Percentiles rank a stretch among this genome's conserved stretches.
phyloP scores from a whole-genome alignment of 257 asterid genomes.

The Pogostemon cablin region DNA sequence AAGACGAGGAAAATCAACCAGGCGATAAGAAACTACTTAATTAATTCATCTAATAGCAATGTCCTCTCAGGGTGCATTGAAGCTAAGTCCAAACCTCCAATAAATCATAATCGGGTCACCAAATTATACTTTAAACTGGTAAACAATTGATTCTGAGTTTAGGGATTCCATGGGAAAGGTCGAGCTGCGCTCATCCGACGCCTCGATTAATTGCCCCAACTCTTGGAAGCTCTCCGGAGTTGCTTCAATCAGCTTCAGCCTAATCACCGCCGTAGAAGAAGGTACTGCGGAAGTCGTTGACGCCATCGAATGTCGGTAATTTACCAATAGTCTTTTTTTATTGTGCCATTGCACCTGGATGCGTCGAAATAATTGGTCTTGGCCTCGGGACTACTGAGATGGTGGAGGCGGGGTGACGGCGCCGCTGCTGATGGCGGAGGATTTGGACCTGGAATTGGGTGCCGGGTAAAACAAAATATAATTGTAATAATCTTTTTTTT shows the following conservation, averaged over 20 bases:
- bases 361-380: background rate
- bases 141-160: background rate
- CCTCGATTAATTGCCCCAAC: constrained; percentile 79
- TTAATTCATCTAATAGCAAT: no score
- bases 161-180: constrained; percentile 69
- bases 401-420: background rate
- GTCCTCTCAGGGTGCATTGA: no score
- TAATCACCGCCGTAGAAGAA: background rate
- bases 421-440: background rate
- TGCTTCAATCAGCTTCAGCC: constrained; percentile 71
- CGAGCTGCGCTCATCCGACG: constrained; percentile 74
- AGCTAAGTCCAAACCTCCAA: no score
- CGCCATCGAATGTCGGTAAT: background rate
- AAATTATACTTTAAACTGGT: no score
- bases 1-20: background rate
- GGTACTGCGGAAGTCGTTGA: background rate
- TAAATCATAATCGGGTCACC: no score
- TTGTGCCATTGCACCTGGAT: background rate
- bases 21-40: no score
- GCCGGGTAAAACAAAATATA: no score
- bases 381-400: background rate
- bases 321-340: background rate
- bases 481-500: no score
- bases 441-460: no score
- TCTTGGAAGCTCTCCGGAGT: constrained; percentile 74